Evolutionary conservation across 2,329 filamentous ascomycete genomes (phyloP), one percentile per base, ranked within the genome.

Genomic region (Penicillium hordei): DNA sequence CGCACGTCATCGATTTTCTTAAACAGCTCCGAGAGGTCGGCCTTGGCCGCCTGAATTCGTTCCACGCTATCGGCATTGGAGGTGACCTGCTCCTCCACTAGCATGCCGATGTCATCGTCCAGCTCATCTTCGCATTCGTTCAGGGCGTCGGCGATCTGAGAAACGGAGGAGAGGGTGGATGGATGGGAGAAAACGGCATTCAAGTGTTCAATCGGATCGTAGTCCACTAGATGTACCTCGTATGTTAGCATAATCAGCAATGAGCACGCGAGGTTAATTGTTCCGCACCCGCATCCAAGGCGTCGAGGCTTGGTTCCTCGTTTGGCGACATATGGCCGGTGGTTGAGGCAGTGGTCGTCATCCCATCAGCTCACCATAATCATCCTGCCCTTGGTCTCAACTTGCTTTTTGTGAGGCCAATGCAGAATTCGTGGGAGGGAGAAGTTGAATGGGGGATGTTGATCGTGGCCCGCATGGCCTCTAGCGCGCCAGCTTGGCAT

Each of bases 141-240:
- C 54, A 99, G 86, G 46, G 86, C 86, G 53, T 84, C 78, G n/a
- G 89, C 90, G 50, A 94, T 90, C 61, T 84, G 82, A 48, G 83
- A 81, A 62, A 96, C 87, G 53, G 91, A 90, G 40, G 87, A 85
- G 60, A 97, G 86, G 60, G 92, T 88, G 36, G 91, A 90, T 0
- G 93, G 90, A 69, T 96, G 91, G 50, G 91, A 88, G 81, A 99
- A 99, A 69, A 99, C 88, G 61, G 89, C 83, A 79, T 99, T 97
- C 56, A 99, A 84, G 76, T 99, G 92, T 68, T 91, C 85, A 73
- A 97, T 89, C 53, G 94, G 92, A 74, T 97, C 89, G 79, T 97
- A 97, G 75, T 96, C 88, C 75, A 83, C 87, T 89, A 64, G n/a
- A 39, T 27, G 21, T 42, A 23, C 17, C 15, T 25, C 27, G 5